Base-by-base conservation (phyloP, 1,284 basidiomycete species). In the Ustilago esculenta region DNA sequence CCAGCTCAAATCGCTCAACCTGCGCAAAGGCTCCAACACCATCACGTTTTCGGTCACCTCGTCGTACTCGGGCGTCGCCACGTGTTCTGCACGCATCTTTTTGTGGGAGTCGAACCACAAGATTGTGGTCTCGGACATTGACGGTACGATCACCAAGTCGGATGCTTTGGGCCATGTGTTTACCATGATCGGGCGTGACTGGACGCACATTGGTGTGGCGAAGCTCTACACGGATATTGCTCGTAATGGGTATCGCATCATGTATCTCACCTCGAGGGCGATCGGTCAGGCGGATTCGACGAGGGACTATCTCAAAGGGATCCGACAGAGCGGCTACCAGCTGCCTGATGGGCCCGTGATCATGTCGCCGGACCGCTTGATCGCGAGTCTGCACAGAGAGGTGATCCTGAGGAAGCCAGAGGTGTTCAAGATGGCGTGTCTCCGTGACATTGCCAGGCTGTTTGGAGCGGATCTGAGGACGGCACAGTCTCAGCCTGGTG, bases 341-440 rank as follows among this genome's bases (percentile, higher is more conserved):
- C 86, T 99, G 27, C 96, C 96, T 0, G 93, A 98, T 77, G 96
- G 96, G 0, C 96, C 96, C 4, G 96, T 99, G 45, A 94, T 98
- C 81, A 98, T 99, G 96, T 94, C 92, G 76, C 96, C 96, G 0
- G 96, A 99, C 82, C 87, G 96, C 14, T 82, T 98, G 53, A 94
- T 99, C 87, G 90, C 93, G 3, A 94, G 92, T 29, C 83, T 98
- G 44, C 96, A 98, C 83, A 89, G 95, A 35, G 81, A 82, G 50
- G 87, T 82, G 17, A 77, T 73, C 36, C 33, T 73, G 55, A 89
- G 94, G 33, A 98, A 98, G 84, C 96, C 96, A 0, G 96, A 99
- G 81, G 88, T 98, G 25, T 99, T 99, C 87, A 99, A 99, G 85
- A 99, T 99, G 96, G 95, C 96, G 3, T 98, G 94, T 83, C 84